Evolutionary conservation across 306 rosid genomes (phyloP).

Genomic region (Malus fusca): DNA sequence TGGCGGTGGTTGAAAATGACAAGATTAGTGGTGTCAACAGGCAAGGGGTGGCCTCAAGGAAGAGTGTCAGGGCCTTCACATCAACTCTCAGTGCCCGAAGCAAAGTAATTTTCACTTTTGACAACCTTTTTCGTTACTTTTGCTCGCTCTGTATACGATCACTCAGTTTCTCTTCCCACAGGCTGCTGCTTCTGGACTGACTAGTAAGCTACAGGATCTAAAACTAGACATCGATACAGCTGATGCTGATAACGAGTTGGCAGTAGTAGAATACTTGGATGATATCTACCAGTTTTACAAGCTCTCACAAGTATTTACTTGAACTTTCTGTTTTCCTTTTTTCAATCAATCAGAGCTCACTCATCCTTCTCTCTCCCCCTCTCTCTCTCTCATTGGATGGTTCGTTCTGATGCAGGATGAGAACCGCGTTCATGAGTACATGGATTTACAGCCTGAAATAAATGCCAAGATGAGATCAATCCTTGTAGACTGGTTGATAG

Average conservation of each 20-base stretch:
- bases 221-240: constrained; percentile 51
- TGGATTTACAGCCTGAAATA: constrained; percentile 59
- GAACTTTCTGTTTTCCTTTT: not conserved
- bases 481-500: constrained; percentile 82
- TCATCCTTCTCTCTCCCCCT: not conserved
- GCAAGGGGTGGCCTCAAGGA: constrained; percentile 18
- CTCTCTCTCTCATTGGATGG: not conserved
- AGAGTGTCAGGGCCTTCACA: constrained; percentile 44
- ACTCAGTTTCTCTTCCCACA: constrained; percentile 16
- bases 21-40: constrained; percentile 8
- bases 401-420: constrained; percentile 36
- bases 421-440: constrained; percentile 45
- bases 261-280: constrained; percentile 72
- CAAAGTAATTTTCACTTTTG: constrained; percentile 34
- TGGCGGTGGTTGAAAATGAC: constrained; percentile 9
- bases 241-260: constrained; percentile 60
- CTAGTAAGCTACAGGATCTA: constrained; percentile 32
- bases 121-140: not conserved
- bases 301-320: constrained; percentile 48
- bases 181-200: constrained; percentile 70
- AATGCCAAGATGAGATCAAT: constrained; percentile 84
- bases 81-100: constrained; percentile 73
- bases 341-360: too few species aligned
- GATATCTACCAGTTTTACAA: constrained; percentile 62
- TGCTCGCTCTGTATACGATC: not conserved